Evolutionary conservation across 2,329 filamentous ascomycete genomes (phyloP).

Genomic region (Talaromyces amestolkiae): DNA sequence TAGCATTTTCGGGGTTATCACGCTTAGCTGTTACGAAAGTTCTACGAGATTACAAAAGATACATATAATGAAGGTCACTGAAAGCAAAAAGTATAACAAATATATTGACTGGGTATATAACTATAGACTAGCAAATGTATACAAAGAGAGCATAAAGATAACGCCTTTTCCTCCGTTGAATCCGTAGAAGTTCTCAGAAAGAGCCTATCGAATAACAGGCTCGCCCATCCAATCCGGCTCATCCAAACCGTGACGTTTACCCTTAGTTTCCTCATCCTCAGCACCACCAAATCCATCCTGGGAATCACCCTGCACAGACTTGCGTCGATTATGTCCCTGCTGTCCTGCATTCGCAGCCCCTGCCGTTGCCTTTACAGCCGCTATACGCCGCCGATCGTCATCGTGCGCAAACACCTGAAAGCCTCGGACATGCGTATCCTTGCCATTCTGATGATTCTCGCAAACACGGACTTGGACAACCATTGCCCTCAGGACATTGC

Average conservation of each 20-base stretch:
- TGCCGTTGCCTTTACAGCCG: slow-evolving; percentile 22
- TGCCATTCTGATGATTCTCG: slow-evolving; percentile 98
- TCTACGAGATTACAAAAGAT: slow-evolving; percentile 8
- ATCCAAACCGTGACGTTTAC: slow-evolving; percentile 33
- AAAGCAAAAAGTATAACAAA: background rate
- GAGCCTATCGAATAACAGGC: slow-evolving; percentile 43
- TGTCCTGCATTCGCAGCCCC: slow-evolving; percentile 7
- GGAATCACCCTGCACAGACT: slow-evolving; percentile 30
- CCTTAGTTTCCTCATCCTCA: slow-evolving; percentile 22
- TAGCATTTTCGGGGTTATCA: background rate
- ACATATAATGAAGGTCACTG: background rate
- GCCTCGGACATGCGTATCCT: slow-evolving; percentile 94
- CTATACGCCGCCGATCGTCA: slow-evolving; percentile 35
- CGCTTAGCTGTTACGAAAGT: background rate
- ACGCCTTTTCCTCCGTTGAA: background rate
- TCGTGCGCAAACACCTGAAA: slow-evolving; percentile 74
- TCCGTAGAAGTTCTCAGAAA: background rate
- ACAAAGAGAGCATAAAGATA: background rate
- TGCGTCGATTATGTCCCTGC: slow-evolving; percentile 27
- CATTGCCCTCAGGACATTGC: slow-evolving; percentile 78
- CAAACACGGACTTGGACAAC: slow-evolving; percentile 86
- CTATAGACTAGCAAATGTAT: slow-evolving; percentile 1
- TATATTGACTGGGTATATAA: slow-evolving; percentile 14
- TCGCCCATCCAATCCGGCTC: slow-evolving; percentile 52
- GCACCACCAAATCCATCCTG: slow-evolving; percentile 27